These are phyloP conservation scores for Aspergillus nanangensis DNA, from an alignment of 495 filamentous ascomycete species.

Conservation along the genomic window DNA sequence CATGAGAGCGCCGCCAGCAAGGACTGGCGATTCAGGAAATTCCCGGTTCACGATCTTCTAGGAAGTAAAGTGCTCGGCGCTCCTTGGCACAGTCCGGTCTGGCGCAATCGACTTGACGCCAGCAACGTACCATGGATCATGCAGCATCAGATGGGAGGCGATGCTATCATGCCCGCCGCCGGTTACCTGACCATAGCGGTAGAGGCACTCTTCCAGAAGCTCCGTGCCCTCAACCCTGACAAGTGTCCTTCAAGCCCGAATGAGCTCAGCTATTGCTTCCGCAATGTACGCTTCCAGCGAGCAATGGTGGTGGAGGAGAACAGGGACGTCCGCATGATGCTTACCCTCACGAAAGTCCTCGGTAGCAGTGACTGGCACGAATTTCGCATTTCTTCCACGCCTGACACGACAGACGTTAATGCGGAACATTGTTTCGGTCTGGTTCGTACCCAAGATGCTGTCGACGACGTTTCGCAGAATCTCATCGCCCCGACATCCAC, in stretches of 20 bases:
- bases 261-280: not conserved
- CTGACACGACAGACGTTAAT: not conserved
- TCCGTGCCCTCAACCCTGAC: not conserved
- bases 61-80: constrained; percentile 32
- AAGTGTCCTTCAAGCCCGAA: not conserved
- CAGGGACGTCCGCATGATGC: no score
- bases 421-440: not conserved
- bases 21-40: constrained; percentile 40
- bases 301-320: no score
- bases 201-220: not conserved
- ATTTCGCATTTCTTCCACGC: not conserved
- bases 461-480: not conserved
- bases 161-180: not conserved
- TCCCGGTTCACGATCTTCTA: constrained; percentile 36
- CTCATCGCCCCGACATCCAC: not conserved
- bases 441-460: not conserved
- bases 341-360: not conserved
- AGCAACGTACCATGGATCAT: not conserved
- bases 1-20: constrained; percentile 33
- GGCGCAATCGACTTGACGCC: not conserved
- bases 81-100: constrained; percentile 23
- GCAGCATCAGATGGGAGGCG: not conserved
- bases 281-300: constrained; percentile 1
- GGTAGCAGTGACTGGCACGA: not conserved
- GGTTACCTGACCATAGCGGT: not conserved